Evolutionary conservation across 176 grass and related monocot genomes (phyloP).

Genomic region (Rhynchospora breviuscula): DNA sequence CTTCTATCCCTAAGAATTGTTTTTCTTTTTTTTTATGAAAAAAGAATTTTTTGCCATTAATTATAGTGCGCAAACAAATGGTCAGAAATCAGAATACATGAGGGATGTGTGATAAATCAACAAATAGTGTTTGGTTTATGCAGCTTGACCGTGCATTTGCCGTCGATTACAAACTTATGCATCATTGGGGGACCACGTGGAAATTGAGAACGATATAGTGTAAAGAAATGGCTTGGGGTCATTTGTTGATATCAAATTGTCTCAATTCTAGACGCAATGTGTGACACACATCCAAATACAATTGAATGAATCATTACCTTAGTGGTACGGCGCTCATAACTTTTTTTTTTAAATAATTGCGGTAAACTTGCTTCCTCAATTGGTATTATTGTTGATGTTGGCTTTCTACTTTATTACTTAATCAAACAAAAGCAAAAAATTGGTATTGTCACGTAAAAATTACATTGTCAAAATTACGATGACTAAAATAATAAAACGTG

Average conservation of each 20-base stretch:
- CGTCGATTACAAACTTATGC: neutral
- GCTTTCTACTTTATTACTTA: neutral
- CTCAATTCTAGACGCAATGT: neutral
- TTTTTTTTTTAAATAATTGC: neutral
- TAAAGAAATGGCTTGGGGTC: neutral
- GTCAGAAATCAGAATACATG: neutral
- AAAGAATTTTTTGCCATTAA: too few relatives aligned
- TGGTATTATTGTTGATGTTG: neutral
- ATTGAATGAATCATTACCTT: neutral
- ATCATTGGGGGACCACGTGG: neutral
- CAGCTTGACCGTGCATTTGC: neutral
- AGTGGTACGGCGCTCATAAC: neutral
- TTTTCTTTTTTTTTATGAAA: too few relatives aligned
- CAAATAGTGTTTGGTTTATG: neutral
- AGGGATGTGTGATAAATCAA: neutral
- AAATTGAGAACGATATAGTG: neutral
- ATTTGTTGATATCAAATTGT: constrained; percentile 10
- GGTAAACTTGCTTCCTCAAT: neutral
- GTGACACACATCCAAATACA: neutral
- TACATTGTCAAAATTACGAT: neutral
- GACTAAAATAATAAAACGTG: neutral
- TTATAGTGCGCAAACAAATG: neutral
- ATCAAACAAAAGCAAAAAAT: neutral
- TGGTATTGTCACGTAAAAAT: neutral
- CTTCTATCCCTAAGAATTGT: too few relatives aligned